Evolutionary conservation across 164 flowering plant species (phyloP).

Genomic region (Vitis labrusca): DNA sequence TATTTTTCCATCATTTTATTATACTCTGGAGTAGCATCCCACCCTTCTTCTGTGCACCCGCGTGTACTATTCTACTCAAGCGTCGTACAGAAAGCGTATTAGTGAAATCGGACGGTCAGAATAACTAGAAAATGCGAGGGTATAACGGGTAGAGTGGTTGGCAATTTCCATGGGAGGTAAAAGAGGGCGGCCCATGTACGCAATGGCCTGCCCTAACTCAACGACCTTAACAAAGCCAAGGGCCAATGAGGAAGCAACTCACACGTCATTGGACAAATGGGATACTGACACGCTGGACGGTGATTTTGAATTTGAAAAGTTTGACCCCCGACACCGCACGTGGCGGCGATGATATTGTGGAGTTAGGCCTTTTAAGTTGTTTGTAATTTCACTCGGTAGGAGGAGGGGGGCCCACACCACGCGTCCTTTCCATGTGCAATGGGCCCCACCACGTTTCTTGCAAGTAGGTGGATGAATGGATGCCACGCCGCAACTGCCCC

Average conservation of each 20-base stretch:
- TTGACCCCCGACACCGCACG: constrained; percentile 24
- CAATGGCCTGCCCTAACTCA: background rate
- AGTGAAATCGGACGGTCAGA: too few species aligned
- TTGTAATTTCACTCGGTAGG: too few species aligned
- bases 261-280: constrained; percentile 16
- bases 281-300: constrained; percentile 2
- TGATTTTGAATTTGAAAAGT: background rate
- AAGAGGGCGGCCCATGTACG: constrained; percentile 8
- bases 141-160: too few species aligned
- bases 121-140: too few species aligned
- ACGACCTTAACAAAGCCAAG: constrained; percentile 4
- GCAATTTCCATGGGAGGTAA: background rate
- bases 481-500: too few species aligned
- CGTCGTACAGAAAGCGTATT: too few species aligned
- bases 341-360: constrained; percentile 24
- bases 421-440: constrained; percentile 6
- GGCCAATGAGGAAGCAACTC: background rate
- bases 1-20: background rate
- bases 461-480: too few species aligned
- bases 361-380: background rate
- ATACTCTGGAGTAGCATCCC: too few species aligned
- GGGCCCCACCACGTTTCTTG: background rate
- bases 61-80: background rate
- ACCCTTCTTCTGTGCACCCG: background rate
- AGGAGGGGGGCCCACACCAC: background rate